Conservation (phyloP, 2,329 filamentous ascomycete genomes). For the Monosporascus sp. region DNA sequence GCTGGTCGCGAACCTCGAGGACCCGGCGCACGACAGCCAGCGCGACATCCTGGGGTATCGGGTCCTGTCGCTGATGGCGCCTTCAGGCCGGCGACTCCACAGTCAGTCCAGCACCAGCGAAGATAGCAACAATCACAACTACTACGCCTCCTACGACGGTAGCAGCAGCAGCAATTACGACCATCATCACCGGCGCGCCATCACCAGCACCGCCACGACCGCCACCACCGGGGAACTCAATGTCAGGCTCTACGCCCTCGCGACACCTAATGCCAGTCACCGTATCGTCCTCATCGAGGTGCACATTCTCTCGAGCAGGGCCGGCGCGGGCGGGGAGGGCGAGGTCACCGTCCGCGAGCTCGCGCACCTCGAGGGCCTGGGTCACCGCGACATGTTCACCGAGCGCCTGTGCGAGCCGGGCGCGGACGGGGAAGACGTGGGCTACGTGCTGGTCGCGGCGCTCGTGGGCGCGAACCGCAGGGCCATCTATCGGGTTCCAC, state of each 20-base stretch:
- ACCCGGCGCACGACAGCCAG: neutral
- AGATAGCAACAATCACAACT: neutral
- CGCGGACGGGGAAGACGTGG: constrained; percentile 2
- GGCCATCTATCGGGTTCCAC: constrained; percentile 14
- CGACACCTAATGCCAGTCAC: constrained; percentile 1
- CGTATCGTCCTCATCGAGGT: constrained; percentile 15
- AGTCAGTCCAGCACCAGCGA: neutral
- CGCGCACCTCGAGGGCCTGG: constrained; percentile 9
- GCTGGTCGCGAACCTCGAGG: constrained; percentile 13
- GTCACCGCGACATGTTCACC: constrained; percentile 14
- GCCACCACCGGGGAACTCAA: constrained; percentile 5
- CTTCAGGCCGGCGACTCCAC: neutral
- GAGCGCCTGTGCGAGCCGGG: constrained; percentile 2
- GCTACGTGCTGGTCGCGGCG: constrained; percentile 17
- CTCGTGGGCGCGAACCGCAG: constrained; percentile 15
- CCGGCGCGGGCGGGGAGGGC: constrained; percentile 2
- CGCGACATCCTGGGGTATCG: constrained; percentile 20
- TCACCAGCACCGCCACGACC: neutral
- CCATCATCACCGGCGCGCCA: neutral
- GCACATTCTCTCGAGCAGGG: constrained; percentile 17
- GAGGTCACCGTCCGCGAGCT: constrained; percentile 8
- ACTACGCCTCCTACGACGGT: neutral
- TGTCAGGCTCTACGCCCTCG: constrained; percentile 20
- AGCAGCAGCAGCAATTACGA: neutral
- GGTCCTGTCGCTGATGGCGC: constrained; percentile 21